A percentile compares a stretch with the other conserved stretches of the same genome.
These are phyloP conservation scores for Pythium coloratum DNA, from an alignment of 352 stramenopile genomes.

Conservation along the genomic window DNA sequence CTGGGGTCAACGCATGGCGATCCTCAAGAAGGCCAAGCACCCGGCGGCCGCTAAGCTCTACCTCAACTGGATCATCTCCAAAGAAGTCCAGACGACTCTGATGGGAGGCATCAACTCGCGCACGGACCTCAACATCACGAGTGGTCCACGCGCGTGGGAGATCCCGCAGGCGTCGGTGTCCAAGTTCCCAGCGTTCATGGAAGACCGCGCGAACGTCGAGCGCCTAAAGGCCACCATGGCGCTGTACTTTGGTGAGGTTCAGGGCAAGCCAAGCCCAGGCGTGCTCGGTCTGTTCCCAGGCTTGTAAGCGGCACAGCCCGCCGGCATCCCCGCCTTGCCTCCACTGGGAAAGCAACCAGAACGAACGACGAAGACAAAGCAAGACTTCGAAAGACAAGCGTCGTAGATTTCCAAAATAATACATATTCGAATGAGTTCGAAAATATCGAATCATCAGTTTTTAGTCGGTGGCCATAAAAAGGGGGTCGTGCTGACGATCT, in stretches of 20 bases:
- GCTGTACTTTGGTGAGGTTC: slow-evolving; percentile 59
- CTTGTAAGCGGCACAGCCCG: slow-evolving; percentile 13
- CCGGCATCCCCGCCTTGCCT: too few relatives aligned
- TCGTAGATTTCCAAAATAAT: too few relatives aligned
- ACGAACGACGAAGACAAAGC: too few relatives aligned
- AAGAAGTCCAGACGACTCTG: slow-evolving; percentile 35
- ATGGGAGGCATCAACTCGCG: slow-evolving; percentile 29
- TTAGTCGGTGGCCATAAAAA: too few relatives aligned
- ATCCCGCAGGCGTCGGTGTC: slow-evolving; percentile 32
- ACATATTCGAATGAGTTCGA: too few relatives aligned
- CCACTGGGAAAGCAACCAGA: too few relatives aligned
- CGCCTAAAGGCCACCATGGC: slow-evolving; percentile 41
- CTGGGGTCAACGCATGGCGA: slow-evolving; percentile 56
- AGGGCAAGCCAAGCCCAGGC: slow-evolving; percentile 40
- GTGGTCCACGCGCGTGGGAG: slow-evolving; percentile 30
- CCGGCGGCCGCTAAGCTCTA: slow-evolving; percentile 53
- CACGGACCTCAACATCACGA: slow-evolving; percentile 31
- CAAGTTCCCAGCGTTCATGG: slow-evolving; percentile 50
- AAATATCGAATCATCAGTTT: too few relatives aligned
- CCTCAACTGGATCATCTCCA: slow-evolving; percentile 50
- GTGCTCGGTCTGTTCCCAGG: slow-evolving; percentile 42
- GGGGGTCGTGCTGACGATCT: too few relatives aligned
- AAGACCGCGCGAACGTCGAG: slow-evolving; percentile 42
- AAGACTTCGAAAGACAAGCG: too few relatives aligned
- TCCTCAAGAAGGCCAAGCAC: slow-evolving; percentile 62